Evolutionary conservation across 345 rosid genomes (phyloP).

Genomic region (Theobroma cacao): DNA sequence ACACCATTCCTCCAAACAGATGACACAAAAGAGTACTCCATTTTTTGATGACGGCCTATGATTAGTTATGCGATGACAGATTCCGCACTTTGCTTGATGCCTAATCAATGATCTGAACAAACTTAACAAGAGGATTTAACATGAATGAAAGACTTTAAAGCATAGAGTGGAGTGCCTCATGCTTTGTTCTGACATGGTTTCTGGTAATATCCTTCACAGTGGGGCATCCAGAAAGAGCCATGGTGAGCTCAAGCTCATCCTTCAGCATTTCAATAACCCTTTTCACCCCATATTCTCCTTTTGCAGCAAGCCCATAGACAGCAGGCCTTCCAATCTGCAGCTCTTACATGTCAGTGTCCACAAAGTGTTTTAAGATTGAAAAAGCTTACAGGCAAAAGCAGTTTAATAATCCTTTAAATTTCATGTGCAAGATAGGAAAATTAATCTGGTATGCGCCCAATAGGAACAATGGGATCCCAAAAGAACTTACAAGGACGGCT

Average conservation of each 20-base stretch:
- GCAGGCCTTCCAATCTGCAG: slow-evolving; percentile 91
- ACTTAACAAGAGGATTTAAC: neutral
- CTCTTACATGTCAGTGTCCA: slow-evolving; percentile 2
- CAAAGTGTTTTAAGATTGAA: neutral
- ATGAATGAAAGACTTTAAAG: slow-evolving; percentile 24
- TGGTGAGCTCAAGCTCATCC: slow-evolving; percentile 72
- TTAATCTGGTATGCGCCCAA: neutral
- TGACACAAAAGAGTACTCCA: neutral
- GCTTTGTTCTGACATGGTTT: slow-evolving; percentile 47
- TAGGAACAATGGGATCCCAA: neutral
- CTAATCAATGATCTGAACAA: neutral
- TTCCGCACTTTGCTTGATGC: neutral
- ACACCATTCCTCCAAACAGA: neutral
- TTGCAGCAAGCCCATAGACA: slow-evolving; percentile 66
- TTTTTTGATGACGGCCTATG: neutral
- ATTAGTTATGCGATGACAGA: neutral
- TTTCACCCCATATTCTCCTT: slow-evolving; percentile 67
- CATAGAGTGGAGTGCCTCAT: slow-evolving; percentile 47
- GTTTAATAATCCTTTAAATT: neutral
- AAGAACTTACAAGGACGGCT: slow-evolving; percentile 72
- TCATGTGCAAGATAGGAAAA: neutral
- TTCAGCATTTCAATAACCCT: slow-evolving; percentile 66
- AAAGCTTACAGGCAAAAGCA: neutral
- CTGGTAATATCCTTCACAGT: slow-evolving; percentile 55
- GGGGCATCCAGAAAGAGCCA: slow-evolving; percentile 85